phyloP scores from a whole-genome alignment of 2,329 filamentous ascomycete species.

The Didymella sp. region DNA sequence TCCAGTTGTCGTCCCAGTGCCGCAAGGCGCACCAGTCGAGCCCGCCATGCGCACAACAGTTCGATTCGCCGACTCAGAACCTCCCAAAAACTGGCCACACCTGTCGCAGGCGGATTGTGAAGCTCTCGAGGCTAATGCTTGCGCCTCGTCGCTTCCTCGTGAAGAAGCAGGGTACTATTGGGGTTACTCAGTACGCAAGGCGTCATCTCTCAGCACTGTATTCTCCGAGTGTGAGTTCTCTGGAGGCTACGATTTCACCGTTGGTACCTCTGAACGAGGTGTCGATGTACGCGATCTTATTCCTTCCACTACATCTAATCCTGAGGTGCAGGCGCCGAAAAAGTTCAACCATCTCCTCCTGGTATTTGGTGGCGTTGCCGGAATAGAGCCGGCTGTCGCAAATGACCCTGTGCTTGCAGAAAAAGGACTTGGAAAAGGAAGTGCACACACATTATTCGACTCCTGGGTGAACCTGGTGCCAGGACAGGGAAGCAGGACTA shows the following conservation, averaged over 20 bases:
- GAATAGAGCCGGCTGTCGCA: slow-evolving; percentile 76
- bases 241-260: slow-evolving; percentile 80
- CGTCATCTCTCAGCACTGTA: slow-evolving; percentile 70
- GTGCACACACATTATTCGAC: slow-evolving; percentile 77
- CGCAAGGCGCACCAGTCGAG: slow-evolving; percentile 60
- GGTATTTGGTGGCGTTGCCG: slow-evolving; percentile 81
- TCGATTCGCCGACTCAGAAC: slow-evolving; percentile 61
- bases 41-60: slow-evolving; percentile 77
- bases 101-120: slow-evolving; percentile 32
- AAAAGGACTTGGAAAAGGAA: slow-evolving; percentile 69
- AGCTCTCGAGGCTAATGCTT: slow-evolving; percentile 61
- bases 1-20: slow-evolving; percentile 61
- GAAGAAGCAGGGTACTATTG: slow-evolving; percentile 84
- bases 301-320: slow-evolving; percentile 21
- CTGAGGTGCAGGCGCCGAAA: slow-evolving; percentile 33
- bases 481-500: slow-evolving; percentile 80
- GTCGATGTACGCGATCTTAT: slow-evolving; percentile 52
- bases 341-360: slow-evolving; percentile 75
- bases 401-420: slow-evolving; percentile 65
- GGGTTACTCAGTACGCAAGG: slow-evolving; percentile 77
- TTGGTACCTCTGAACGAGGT: slow-evolving; percentile 84
- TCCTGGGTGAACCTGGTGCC: slow-evolving; percentile 83
- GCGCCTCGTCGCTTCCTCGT: slow-evolving; percentile 72
- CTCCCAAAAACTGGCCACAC: slow-evolving; percentile 45
- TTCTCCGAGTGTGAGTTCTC: slow-evolving; percentile 79